A percentile compares a stretch with the other conserved stretches of the same genome.
Conservation (phyloP, 2,329 filamentous ascomycete species). For the Cladorrhinum sp. region DNA sequence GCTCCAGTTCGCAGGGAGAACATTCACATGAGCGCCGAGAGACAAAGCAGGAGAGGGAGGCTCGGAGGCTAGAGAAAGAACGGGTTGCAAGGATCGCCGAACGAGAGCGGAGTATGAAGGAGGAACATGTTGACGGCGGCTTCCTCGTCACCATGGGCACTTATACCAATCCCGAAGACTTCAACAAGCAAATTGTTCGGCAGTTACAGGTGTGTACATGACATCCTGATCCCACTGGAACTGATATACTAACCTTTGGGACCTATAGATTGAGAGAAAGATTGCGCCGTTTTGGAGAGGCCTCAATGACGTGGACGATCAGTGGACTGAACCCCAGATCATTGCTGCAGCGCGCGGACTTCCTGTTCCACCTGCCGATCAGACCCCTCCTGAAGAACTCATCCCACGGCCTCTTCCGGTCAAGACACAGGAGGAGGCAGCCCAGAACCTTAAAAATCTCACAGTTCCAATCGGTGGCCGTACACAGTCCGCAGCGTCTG, state of each 20-base stretch:
- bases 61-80: conserved; percentile 79
- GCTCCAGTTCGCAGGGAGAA: conserved; percentile 39
- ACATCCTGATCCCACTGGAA: background rate
- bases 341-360: conserved; percentile 83
- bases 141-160: conserved; percentile 92
- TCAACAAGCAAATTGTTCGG: conserved; percentile 81
- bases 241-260: conserved; percentile 15
- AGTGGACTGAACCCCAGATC: conserved; percentile 94
- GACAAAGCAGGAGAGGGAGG: conserved; percentile 88
- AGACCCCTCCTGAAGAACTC: conserved; percentile 69
- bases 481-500: conserved; percentile 76
- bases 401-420: conserved; percentile 45
- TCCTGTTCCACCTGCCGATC: conserved; percentile 78
- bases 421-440: conserved; percentile 50
- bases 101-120: conserved; percentile 81
- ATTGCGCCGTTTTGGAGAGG: conserved; percentile 95
- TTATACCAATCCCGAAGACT: conserved; percentile 91
- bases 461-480: conserved; percentile 76
- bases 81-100: conserved; percentile 73
- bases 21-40: conserved; percentile 66
- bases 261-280: conserved; percentile 86
- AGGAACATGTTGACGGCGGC: conserved; percentile 92
- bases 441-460: conserved; percentile 65
- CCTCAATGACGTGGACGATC: conserved; percentile 80
- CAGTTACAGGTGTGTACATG: conserved; percentile 72